Base-by-base conservation (phyloP, 352 stramenopile genomes). In the Globisporangium spinosum region DNA sequence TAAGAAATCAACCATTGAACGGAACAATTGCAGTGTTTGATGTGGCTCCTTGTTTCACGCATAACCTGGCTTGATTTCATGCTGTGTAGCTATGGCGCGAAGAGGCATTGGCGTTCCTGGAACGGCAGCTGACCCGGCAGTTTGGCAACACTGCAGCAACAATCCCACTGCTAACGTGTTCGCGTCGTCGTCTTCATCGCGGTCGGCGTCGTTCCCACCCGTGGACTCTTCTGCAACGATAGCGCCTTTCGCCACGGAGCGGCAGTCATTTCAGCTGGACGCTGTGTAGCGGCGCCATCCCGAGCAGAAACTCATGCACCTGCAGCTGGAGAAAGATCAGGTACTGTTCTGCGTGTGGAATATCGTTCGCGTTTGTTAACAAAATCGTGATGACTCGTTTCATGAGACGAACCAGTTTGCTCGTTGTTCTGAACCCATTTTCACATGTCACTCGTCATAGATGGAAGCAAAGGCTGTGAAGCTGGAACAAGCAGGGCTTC, bases 321-420 rank as follows among this genome's bases (percentile, higher is more conserved):
- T 80, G 17, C 74, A 86, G 45, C 66, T 86, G 12, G 74, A 86
- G 35, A 86, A 82, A 55, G 76, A 82, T 23, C 76, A 83, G 77
- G 77, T 82, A 13, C 38, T 8, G 8, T 57, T 22, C 7, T 38
- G n/a, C 10, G n/a, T 40, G 27, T 10, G 13, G 23, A n/a, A 47
- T 45, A 15, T 29, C 20, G n/a, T 47, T 47, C 20, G 32, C 17
- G 38, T 43, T 63, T 6, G 15, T 56, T 10, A 13, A 3, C 15
- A 20, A 49, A 47, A 20, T 6, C 6, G 13, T n/a, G 40, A n/a
- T 47, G 40, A 7, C 40, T 47, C 15, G 6, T 55, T 13, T 43
- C 22, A 8, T 57, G 15, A 15, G 43, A 63, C 55, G 56, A 58
- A 56, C n/a, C 20, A 40, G 32, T 27, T 34, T 60, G 23, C 23